phyloP scores from a whole-genome alignment of 1,284 basidiomycete species.

The Irpex sp. region DNA sequence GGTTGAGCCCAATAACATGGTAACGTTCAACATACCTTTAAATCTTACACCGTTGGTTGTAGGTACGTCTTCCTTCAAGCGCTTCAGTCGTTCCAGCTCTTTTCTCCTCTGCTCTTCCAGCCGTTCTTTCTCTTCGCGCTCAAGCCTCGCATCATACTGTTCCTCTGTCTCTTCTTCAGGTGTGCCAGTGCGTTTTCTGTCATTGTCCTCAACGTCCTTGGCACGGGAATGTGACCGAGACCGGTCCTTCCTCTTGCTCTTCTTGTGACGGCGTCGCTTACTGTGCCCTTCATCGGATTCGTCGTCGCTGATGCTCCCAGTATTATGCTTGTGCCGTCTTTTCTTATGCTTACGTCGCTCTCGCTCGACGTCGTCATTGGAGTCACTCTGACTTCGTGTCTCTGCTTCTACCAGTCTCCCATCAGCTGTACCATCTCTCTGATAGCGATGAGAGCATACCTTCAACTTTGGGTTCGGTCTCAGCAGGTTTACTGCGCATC shows the following conservation, averaged over 20 bases:
- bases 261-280: conserved; percentile 22
- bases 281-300: conserved; percentile 25
- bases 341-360: conserved; percentile 28
- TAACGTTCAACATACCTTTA: conserved; percentile 43
- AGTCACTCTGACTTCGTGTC: neutral
- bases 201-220: conserved; percentile 13
- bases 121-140: conserved; percentile 66
- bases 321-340: conserved; percentile 19
- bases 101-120: conserved; percentile 41
- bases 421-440: too few species aligned
- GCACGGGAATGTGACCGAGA: conserved; percentile 16
- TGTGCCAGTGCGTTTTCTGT: conserved; percentile 22
- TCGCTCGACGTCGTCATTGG: conserved; percentile 16
- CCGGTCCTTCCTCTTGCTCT: conserved; percentile 21
- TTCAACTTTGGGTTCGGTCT: conserved; percentile 16
- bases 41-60: conserved; percentile 50
- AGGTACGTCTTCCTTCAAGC: conserved; percentile 31
- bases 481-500: conserved; percentile 42
- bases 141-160: conserved; percentile 69
- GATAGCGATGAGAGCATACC: neutral
- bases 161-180: conserved; percentile 53
- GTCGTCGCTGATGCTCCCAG: conserved; percentile 12
- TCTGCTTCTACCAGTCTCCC: neutral
- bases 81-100: conserved; percentile 49
- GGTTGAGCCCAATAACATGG: neutral